A percentile compares a stretch with the other conserved stretches of the same genome.
Evolutionary conservation across 108 stramenopile species (phyloP).

Genomic region (Hondaea fermentalgiana): DNA sequence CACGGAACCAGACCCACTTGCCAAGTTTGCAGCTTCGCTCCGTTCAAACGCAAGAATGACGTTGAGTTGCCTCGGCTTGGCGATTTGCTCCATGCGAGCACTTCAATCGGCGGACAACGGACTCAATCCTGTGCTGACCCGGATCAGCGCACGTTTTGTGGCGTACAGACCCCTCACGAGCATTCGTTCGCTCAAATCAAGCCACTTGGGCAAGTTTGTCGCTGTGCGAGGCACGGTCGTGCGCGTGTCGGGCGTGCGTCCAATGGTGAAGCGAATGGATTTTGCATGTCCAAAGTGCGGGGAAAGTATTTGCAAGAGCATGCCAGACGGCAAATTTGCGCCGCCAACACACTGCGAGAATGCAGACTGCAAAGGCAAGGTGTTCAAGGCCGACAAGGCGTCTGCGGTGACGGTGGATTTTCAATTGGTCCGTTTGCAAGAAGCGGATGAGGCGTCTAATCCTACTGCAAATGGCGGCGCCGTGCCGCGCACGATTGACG

Average conservation of each 20-base stretch:
- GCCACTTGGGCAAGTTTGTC: conserved; percentile 45
- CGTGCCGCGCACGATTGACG: conserved; percentile 73
- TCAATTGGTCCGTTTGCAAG: conserved; percentile 82
- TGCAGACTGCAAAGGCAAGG: conserved; percentile 49
- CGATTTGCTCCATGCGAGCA: background rate
- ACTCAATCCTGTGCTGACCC: background rate
- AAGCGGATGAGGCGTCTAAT: conserved; percentile 61
- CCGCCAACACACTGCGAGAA: conserved; percentile 63
- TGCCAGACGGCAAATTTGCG: conserved; percentile 59
- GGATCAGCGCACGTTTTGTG: background rate
- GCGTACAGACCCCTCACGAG: background rate
- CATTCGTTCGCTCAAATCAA: background rate
- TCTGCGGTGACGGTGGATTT: conserved; percentile 77
- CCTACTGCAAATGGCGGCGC: background rate
- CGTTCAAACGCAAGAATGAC: background rate
- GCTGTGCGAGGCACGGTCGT: conserved; percentile 79
- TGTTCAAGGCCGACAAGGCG: conserved; percentile 59
- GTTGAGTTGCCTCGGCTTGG: background rate
- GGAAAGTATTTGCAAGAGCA: conserved; percentile 35
- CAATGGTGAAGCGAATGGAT: conserved; percentile 67
- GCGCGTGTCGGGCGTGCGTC: conserved; percentile 75
- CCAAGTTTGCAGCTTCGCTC: background rate
- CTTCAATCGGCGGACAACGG: background rate
- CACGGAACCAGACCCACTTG: background rate
- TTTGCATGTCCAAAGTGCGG: conserved; percentile 81